Percentiles rank a stretch among this genome's conserved stretches.
phyloP scores from a whole-genome alignment of 305 asterid genomes.

The Coffea humblotiana region DNA sequence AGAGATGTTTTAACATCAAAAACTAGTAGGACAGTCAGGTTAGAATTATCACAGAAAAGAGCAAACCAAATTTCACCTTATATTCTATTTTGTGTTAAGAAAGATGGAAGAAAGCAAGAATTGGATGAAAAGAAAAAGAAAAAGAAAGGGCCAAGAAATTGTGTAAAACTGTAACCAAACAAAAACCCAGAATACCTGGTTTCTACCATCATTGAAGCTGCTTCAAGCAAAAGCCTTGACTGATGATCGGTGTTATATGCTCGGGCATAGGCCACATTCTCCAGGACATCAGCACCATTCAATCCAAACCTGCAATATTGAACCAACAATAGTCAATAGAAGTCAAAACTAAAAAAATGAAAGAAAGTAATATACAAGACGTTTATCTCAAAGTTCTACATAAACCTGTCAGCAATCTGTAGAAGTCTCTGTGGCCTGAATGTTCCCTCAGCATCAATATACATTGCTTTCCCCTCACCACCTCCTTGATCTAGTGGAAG shows the following conservation, averaged over 20 bases:
- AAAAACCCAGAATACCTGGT: slow-evolving; percentile 49
- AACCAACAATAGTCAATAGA: not conserved
- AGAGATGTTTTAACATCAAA: not conserved
- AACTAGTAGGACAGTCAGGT: not conserved
- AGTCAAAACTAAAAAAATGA: slow-evolving; percentile 3
- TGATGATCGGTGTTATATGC: slow-evolving; percentile 98
- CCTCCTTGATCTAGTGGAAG: slow-evolving; percentile 98
- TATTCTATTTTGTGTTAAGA: not conserved
- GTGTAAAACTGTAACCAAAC: not conserved
- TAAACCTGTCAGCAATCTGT: slow-evolving; percentile 91
- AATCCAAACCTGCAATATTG: slow-evolving; percentile 66
- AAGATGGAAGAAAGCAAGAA: not conserved
- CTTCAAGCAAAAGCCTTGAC: slow-evolving; percentile 94
- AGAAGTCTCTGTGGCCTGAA: slow-evolving; percentile 96
- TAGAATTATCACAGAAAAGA: not conserved
- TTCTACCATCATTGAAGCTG: slow-evolving; percentile 99
- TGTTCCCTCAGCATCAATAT: slow-evolving; percentile 96
- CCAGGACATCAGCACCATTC: slow-evolving; percentile 95
- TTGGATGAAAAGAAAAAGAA: not conserved
- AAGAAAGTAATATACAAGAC: not conserved
- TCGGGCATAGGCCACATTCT: slow-evolving; percentile 97
- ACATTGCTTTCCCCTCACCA: slow-evolving; percentile 98
- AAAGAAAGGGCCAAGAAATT: not conserved
- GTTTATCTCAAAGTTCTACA: slow-evolving; percentile 9
- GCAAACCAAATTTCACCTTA: not conserved